Percentiles rank a stretch among this genome's conserved stretches.
Evolutionary conservation across 495 filamentous ascomycete species (phyloP).

Genomic region (Aspergillus olivimuriae): DNA sequence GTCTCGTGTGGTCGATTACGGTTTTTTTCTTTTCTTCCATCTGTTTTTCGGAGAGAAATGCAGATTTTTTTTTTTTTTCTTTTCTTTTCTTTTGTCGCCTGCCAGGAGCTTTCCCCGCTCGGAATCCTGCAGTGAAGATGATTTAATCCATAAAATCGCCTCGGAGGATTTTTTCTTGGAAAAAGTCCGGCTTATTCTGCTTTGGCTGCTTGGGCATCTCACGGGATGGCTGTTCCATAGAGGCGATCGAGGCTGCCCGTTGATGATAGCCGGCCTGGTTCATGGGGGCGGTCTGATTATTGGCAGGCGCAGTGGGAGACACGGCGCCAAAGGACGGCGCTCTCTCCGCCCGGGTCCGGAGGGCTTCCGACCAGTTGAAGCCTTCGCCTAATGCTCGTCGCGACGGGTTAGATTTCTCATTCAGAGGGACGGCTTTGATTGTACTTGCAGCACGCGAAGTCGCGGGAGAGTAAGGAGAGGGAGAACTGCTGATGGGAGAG

Average conservation of each 20-base stretch:
- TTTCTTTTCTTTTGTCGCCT: too few species aligned
- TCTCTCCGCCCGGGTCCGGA: conserved; percentile 82
- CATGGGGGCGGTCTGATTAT: conserved; percentile 14
- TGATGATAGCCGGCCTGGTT: conserved; percentile 35
- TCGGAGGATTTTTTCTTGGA: conserved; percentile 94
- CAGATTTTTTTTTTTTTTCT: too few species aligned
- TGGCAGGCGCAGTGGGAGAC: conserved; percentile 34
- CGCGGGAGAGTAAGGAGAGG: conserved; percentile 14
- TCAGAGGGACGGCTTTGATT: conserved; percentile 28
- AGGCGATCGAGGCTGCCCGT: conserved; percentile 56
- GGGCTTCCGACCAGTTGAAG: conserved; percentile 92
- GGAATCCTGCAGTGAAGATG: too few species aligned
- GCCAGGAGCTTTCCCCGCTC: too few species aligned
- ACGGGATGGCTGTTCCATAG: conserved; percentile 60
- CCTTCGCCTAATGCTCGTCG: conserved; percentile 69
- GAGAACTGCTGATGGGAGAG: conserved; percentile 11
- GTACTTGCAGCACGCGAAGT: conserved; percentile 36
- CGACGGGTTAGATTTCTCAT: conserved; percentile 41
- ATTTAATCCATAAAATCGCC: conserved; percentile 99
- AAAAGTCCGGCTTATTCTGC: conserved; percentile 73
- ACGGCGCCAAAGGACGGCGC: conserved; percentile 51
- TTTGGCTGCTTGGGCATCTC: conserved; percentile 63
- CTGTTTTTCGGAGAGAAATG: too few species aligned
- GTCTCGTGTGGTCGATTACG: too few species aligned
- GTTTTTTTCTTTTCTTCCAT: too few species aligned